Evolutionary conservation across 768 basidiomycete genomes (phyloP), one percentile per base, ranked within the genome.

Genomic region (Termitomyces sp.): DNA sequence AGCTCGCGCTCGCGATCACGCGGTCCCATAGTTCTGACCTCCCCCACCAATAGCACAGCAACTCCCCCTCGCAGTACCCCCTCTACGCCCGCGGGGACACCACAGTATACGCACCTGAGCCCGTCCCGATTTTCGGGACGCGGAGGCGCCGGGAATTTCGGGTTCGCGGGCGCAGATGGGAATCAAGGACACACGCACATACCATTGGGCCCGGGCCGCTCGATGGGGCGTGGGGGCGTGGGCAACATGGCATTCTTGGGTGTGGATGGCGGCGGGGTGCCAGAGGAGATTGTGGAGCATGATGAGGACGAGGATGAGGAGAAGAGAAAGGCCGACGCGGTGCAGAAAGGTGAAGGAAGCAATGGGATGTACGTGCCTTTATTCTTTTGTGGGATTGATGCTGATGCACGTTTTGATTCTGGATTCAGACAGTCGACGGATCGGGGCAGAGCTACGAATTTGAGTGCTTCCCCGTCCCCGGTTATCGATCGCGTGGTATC

Each of bases 1-100:
- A 79, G 80, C 46, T 84, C 84, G 13, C 81, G 79, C 29, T 86
- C 84, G n/a, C 56, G 59, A 4, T 52, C 51, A 2, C 51, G 51
- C 18, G 51, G 51, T 0, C 51, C 51, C 26, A 2, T 13, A 7
- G 12, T 12, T 12, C n/a, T 47, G 1, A 31, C 46, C 1, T 47
- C 49, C 22, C 13, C 50, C 37, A 51, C 48, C 1, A 4, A 34
- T 6, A 36, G 4, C 22, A 50, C 16, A 22, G 34, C 34, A 14
- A 37, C 34, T 2, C 34, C 49, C 14, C 49, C 49, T 1, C 49
- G 34, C 5, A 22, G 18, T 20, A 0, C 16, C 6, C 12, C 46
- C 1, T n/a, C 46, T 10, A 6, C n/a, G 4, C 6, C 34, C 4
- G 2, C 22, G 2, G 16, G 16, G 8, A 37, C 34, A 12, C 24